phyloP scores from a whole-genome alignment of 495 filamentous ascomycete genomes.

The Hyaloscypha bicolor region DNA sequence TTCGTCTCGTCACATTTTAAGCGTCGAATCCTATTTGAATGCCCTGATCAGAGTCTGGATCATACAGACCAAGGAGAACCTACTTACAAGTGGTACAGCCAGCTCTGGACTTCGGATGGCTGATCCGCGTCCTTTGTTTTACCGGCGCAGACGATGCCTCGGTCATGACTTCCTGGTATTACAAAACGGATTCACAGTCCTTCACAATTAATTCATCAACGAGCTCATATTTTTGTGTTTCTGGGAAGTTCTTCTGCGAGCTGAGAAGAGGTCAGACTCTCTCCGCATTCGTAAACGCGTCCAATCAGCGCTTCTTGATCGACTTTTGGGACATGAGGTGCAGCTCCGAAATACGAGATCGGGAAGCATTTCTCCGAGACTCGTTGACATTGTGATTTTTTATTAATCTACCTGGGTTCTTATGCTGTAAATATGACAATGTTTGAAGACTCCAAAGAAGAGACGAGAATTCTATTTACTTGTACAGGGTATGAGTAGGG shows the following conservation, averaged over 20 bases:
- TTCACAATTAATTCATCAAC: not conserved
- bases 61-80: not conserved
- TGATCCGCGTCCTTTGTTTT: not conserved
- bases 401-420: too few relatives aligned
- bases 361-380: not conserved
- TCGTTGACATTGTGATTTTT: not conserved
- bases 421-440: not conserved
- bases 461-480: not conserved
- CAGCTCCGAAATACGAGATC: not conserved
- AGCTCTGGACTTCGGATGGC: not conserved
- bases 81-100: not conserved
- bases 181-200: not conserved
- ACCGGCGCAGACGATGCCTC: not conserved
- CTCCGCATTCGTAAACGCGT: not conserved
- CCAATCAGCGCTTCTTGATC: not conserved
- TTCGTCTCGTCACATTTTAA: conserved; percentile 2
- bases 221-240: not conserved
- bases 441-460: not conserved
- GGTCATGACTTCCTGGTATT: not conserved
- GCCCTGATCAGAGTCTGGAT: not conserved
- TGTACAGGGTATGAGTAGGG: not conserved
- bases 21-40: not conserved
- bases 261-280: not conserved
- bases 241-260: not conserved
- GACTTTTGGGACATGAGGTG: too few relatives aligned